A percentile compares a stretch with the other conserved stretches of the same genome.
Evolutionary conservation across 1,284 basidiomycete genomes (phyloP).

Genomic region (Apiotrichum gamsii): DNA sequence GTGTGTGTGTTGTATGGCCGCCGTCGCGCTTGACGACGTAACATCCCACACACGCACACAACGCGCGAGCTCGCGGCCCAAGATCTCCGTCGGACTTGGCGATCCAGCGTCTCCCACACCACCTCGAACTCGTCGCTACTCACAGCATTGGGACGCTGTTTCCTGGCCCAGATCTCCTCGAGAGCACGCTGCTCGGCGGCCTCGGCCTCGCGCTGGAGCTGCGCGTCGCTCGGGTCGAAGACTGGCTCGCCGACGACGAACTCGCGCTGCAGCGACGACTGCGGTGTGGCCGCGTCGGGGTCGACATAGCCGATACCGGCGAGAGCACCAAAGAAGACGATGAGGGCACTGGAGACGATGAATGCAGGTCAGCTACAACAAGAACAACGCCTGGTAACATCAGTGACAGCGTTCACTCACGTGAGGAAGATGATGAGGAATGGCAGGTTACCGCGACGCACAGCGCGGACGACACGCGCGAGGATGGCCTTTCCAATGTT

Average conservation of each 20-base stretch:
- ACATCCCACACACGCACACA: too few relatives aligned
- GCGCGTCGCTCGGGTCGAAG: constrained; percentile 24
- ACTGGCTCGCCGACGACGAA: constrained; percentile 35
- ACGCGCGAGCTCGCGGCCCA: too few relatives aligned
- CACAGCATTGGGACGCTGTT: constrained; percentile 45
- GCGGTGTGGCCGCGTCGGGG: constrained; percentile 10
- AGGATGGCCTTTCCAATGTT: constrained; percentile 29
- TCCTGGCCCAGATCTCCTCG: constrained; percentile 39
- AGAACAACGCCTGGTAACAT: too few relatives aligned
- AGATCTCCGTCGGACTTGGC: too few relatives aligned
- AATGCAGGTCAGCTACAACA: neutral
- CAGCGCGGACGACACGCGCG: constrained; percentile 20
- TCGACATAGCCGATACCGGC: constrained; percentile 44
- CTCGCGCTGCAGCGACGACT: constrained; percentile 1
- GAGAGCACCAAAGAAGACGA: constrained; percentile 45
- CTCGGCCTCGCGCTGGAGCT: constrained; percentile 19
- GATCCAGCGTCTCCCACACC: too few relatives aligned
- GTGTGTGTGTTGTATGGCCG: too few relatives aligned
- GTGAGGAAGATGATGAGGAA: constrained; percentile 36
- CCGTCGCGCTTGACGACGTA: too few relatives aligned
- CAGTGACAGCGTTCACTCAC: too few relatives aligned
- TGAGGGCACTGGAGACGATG: constrained; percentile 33
- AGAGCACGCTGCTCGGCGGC: constrained; percentile 35
- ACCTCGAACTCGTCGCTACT: constrained; percentile 14
- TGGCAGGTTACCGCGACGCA: constrained; percentile 32